Base-by-base conservation (phyloP, 768 basidiomycete genomes). In the Strobilomyces echinocephalus region DNA sequence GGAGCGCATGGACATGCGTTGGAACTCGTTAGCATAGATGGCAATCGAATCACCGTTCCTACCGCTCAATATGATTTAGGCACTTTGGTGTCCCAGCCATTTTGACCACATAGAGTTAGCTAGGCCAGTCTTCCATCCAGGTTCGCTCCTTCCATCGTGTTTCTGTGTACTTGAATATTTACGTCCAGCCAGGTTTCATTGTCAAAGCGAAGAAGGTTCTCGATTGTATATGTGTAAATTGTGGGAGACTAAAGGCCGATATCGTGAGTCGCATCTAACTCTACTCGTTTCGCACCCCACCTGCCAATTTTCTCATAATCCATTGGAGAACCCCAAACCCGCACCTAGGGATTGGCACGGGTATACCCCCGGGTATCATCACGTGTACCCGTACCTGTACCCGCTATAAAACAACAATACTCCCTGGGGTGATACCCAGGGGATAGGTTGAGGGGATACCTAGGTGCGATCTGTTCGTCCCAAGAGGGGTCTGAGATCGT, bases 181-280 rank as follows among this genome's bases (percentile, higher is more conserved):
- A 34, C 24, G 14, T 14, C 21, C 24, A 33, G 15, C 15, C 14
- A 64, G 94, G 97, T 49, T 99, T 99, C 75, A 86, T 98, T 64
- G 80, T 91, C 72, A 98, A 98, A 84, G 94, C 97, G 72, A 99
- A 99, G 80, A 97, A 99, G 80, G 97, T 99, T 68, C 74, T 97
- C 77, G 97, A 99, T 79, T 89, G 88, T 74, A 92, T 99, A 60
- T 99, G 97, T 79, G 91, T 95, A 62, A 95, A 95, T 68, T 99
- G 97, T 72, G 97, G 97, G 69, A 95, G 90, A 74, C 80, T 98
- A 62, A 97, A 97, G 79, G 91, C 90, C 59, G 92, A 97, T 75
- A 86, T 85, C 80, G 94, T 97, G 85, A 91, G 94, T 92, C 72
- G 75, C 64, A 75, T 80, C 82, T 76, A 74, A 82, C 81, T 83